Base-by-base conservation (phyloP, 2,329 filamentous ascomycete genomes). In the Colletotrichum sp. region DNA sequence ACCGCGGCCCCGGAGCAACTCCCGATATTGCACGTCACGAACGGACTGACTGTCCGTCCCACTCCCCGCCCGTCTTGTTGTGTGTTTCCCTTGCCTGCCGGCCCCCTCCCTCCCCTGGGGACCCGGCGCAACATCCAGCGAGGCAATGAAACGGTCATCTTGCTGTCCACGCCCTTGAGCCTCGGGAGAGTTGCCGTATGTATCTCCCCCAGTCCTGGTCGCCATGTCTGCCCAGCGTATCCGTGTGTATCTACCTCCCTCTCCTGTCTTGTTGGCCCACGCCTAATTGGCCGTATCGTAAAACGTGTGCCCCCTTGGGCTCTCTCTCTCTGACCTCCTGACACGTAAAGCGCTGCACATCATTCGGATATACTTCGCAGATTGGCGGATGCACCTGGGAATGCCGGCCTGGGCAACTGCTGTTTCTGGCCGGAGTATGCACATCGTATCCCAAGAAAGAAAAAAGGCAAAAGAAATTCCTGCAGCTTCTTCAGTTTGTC, bases 71-170 rank as follows among this genome's bases (percentile, higher is more conserved):
- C 59, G 18, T 32, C 59, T 24, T 26, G 43, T 24, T 43, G 16
- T 14, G 5, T 21, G 36, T 18, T 30, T 34, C 28, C 34, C 32
- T 24, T 43, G 43, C 65, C 48, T 26, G n/a, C 48, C 26, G 26
- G 26, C 48, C 28, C 10, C 65, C n/a, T 24, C 43, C 16, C 26
- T 43, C 6, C 6, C 26, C 26, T 28, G 36, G 13, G 28, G 64
- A 48, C 68, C 21, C 72, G 32, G 16, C 21, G 71, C 71, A 59
- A 34, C 55, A 13, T 52, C 36, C 36, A 68, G 30, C 55, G 55
- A 63, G 64, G 52, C 64, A 43, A 64, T 74, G 71, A 74, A 64
- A 65, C 71, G 66, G 66, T 28, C 39, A 18, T 48, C 66, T 64
- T 65, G 57, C 59, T 43, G 6, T 14, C 18, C 30, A n/a, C n/a